Percentiles rank a stretch among this genome's conserved stretches.
Evolutionary conservation across 2,329 filamentous ascomycete species (phyloP).

Genomic region (Xylariaceae sp.): DNA sequence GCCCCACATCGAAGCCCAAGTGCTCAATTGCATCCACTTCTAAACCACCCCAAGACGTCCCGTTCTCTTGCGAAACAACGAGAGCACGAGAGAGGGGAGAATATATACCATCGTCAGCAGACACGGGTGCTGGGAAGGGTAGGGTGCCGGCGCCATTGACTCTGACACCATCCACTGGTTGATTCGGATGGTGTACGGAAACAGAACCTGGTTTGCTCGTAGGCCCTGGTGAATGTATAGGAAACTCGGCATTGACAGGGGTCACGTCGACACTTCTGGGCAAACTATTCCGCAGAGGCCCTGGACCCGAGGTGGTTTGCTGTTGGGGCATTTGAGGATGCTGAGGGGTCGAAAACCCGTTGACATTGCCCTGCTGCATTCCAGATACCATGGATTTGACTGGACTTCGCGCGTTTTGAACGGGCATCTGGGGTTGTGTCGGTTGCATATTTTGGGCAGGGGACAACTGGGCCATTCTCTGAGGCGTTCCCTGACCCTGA

Average conservation of each 20-base stretch:
- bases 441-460: slow-evolving; percentile 51
- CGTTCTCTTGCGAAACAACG: slow-evolving; percentile 52
- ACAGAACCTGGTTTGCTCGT: slow-evolving; percentile 49
- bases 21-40: slow-evolving; percentile 69
- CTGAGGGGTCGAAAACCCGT: slow-evolving; percentile 57
- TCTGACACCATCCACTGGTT: slow-evolving; percentile 40
- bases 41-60: slow-evolving; percentile 64
- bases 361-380: slow-evolving; percentile 53
- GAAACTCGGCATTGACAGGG: slow-evolving; percentile 49
- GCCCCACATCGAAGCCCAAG: slow-evolving; percentile 70
- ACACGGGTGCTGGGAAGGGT: slow-evolving; percentile 46
- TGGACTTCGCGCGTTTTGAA: slow-evolving; percentile 49
- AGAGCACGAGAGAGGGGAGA: slow-evolving; percentile 59
- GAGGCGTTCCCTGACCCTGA: slow-evolving; percentile 47
- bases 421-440: slow-evolving; percentile 51
- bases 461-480: slow-evolving; percentile 53
- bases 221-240: slow-evolving; percentile 55
- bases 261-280: slow-evolving; percentile 58
- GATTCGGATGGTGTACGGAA: slow-evolving; percentile 47
- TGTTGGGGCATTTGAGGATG: slow-evolving; percentile 53
- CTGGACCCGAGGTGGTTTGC: slow-evolving; percentile 49
- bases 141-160: slow-evolving; percentile 36
- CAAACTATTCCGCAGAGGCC: slow-evolving; percentile 58
- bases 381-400: slow-evolving; percentile 56
- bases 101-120: slow-evolving; percentile 59